A percentile compares a stretch with the other conserved stretches of the same genome.
Conservation (phyloP, 148 eudicot genomes). For the Silene uniflora region DNA sequence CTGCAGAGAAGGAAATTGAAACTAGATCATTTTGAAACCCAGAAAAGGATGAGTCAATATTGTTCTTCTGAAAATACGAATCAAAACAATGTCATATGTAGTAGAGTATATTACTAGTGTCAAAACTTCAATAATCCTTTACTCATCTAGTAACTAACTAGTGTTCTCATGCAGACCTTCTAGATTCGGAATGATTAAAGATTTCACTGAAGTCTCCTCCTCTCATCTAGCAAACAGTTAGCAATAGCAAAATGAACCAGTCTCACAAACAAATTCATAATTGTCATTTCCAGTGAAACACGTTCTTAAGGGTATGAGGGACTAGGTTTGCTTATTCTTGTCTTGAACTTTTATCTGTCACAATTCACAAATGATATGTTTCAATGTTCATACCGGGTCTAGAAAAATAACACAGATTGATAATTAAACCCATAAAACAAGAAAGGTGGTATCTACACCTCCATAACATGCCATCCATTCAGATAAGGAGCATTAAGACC, state of each 20-base stretch:
- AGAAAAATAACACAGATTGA: background rate
- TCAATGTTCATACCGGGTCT: background rate
- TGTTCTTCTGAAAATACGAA: constrained; percentile 1
- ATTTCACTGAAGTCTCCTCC: background rate
- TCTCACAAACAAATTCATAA: background rate
- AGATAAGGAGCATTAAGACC: background rate
- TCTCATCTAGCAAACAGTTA: background rate
- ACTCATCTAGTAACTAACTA: background rate
- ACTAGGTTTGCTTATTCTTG: background rate
- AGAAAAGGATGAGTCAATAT: background rate
- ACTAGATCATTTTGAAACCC: background rate
- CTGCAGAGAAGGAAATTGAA: constrained; percentile 33
- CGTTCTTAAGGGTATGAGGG: background rate
- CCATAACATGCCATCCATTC: background rate
- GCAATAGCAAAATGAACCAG: background rate
- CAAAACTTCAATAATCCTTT: background rate
- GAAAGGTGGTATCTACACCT: background rate
- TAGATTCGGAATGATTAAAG: background rate
- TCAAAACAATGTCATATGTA: constrained; percentile 2
- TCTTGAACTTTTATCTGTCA: background rate
- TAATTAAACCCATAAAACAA: background rate
- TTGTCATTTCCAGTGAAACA: background rate
- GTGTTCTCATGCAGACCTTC: background rate
- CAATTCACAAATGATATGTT: background rate
- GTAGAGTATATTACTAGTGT: background rate